Evolutionary conservation across 75 land plant genomes (phyloP).

Genomic region (Ceratopteris richardii): DNA sequence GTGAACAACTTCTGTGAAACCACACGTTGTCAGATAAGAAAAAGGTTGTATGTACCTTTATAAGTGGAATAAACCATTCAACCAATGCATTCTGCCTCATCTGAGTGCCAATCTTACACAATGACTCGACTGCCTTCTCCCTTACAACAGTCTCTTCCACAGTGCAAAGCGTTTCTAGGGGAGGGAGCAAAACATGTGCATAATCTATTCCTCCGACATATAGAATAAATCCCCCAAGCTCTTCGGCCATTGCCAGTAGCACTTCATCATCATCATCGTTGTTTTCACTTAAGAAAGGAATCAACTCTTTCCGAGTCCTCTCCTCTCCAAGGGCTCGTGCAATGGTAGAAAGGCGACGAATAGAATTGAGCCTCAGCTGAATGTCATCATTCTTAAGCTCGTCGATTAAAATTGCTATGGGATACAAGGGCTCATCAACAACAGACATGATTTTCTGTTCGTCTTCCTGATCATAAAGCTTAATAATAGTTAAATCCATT

Average conservation of each 20-base stretch:
- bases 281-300: conserved; percentile 88
- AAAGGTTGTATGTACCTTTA: conserved; percentile 66
- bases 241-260: conserved; percentile 92
- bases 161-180: conserved; percentile 83
- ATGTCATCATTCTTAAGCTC: conserved; percentile 93
- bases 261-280: conserved; percentile 97
- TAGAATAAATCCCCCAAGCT: conserved; percentile 87
- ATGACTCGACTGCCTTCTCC: conserved; percentile 89
- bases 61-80: conserved; percentile 82
- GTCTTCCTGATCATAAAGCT: too few relatives aligned
- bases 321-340: conserved; percentile 93
- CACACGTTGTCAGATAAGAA: too few relatives aligned
- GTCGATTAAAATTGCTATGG: conserved; percentile 87
- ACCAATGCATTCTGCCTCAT: conserved; percentile 84
- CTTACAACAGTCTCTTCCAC: conserved; percentile 95
- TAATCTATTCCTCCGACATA: conserved; percentile 90
- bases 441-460: conserved; percentile 26
- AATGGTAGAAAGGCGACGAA: conserved; percentile 82
- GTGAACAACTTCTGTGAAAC: too few relatives aligned
- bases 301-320: conserved; percentile 82
- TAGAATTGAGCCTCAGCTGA: conserved; percentile 87
- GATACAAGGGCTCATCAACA: conserved; percentile 72
- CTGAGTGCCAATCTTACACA: conserved; percentile 83
- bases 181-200: conserved; percentile 90
- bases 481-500: too few relatives aligned